phyloP scores from a whole-genome alignment of 2,329 filamentous ascomycete genomes.

The Raffaelea ambrosiae region DNA sequence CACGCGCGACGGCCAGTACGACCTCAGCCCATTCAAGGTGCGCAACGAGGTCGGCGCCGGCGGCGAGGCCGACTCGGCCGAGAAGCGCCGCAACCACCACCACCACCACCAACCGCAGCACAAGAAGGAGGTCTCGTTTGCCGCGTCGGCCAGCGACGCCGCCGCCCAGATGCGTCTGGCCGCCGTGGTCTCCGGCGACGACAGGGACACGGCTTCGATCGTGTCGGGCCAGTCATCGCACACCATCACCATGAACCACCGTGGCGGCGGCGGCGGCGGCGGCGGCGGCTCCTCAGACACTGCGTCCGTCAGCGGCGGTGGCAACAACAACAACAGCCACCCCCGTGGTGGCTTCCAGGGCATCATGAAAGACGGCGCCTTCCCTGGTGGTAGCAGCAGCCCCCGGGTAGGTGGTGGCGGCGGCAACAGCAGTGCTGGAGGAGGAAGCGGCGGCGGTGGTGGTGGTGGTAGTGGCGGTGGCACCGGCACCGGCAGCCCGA shows the following conservation, averaged over 20 bases:
- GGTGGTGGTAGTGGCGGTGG: too few relatives aligned
- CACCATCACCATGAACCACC: not conserved
- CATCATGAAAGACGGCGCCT: constrained; percentile 47
- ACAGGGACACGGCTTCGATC: not conserved
- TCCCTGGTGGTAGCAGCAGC: not conserved
- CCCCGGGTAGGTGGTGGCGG: not conserved
- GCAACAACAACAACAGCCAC: not conserved
- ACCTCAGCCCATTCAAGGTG: constrained; percentile 81
- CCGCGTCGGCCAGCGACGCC: constrained; percentile 39
- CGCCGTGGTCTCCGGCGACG: constrained; percentile 1
- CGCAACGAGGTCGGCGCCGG: constrained; percentile 42
- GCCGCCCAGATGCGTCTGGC: constrained; percentile 17
- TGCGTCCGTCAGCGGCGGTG: constrained; percentile 5
- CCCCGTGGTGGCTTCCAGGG: constrained; percentile 24
- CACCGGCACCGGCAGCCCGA: not conserved
- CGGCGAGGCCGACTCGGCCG: constrained; percentile 30
- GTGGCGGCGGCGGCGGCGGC: not conserved
- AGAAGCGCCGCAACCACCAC: constrained; percentile 72
- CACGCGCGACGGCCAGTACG: constrained; percentile 64
- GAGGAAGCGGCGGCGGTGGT: too few relatives aligned
- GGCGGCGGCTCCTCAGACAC: constrained; percentile 7
- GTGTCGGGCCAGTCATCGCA: not conserved
- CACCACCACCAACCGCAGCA: constrained; percentile 53
- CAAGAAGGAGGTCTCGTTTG: constrained; percentile 61
- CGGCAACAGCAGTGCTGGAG: not conserved